phyloP scores from a whole-genome alignment of 129 eudicot genomes.

The Calendula officinalis region DNA sequence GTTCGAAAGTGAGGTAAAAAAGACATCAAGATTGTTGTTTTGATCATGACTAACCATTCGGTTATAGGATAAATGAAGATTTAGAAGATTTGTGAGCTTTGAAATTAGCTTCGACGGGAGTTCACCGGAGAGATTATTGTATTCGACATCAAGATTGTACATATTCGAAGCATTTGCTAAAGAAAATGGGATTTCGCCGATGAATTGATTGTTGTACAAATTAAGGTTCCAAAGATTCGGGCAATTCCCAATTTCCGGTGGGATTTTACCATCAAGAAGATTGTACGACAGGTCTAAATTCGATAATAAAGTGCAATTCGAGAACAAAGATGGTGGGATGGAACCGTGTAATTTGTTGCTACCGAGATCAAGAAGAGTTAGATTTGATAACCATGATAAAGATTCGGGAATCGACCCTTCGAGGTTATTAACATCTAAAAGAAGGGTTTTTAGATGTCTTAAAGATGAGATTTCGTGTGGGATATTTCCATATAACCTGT shows the following conservation, averaged over 20 bases:
- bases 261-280: conserved; percentile 38
- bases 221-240: conserved; percentile 46
- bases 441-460: conserved; percentile 33
- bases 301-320: conserved; percentile 49
- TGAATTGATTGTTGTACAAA: conserved; percentile 49
- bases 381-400: conserved; percentile 41
- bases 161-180: conserved; percentile 40
- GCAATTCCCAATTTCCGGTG: conserved; percentile 51
- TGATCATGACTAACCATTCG: conserved; percentile 47
- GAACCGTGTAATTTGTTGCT: conserved; percentile 38
- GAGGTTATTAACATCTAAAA: conserved; percentile 38
- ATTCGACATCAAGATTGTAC: conserved; percentile 47
- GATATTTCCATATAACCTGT: conserved; percentile 41
- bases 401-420: conserved; percentile 44
- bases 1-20: conserved; percentile 41
- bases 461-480: conserved; percentile 46
- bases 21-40: conserved; percentile 50
- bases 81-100: conserved; percentile 32
- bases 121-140: conserved; percentile 51
- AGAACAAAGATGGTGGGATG: conserved; percentile 50
- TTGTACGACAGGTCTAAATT: conserved; percentile 52
- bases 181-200: conserved; percentile 56
- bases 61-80: conserved; percentile 51
- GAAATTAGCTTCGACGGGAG: conserved; percentile 42
- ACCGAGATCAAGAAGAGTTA: conserved; percentile 31